These are phyloP conservation scores for Podaxis rugospora DNA, from an alignment of 768 basidiomycete genomes.

Conservation along the genomic window DNA sequence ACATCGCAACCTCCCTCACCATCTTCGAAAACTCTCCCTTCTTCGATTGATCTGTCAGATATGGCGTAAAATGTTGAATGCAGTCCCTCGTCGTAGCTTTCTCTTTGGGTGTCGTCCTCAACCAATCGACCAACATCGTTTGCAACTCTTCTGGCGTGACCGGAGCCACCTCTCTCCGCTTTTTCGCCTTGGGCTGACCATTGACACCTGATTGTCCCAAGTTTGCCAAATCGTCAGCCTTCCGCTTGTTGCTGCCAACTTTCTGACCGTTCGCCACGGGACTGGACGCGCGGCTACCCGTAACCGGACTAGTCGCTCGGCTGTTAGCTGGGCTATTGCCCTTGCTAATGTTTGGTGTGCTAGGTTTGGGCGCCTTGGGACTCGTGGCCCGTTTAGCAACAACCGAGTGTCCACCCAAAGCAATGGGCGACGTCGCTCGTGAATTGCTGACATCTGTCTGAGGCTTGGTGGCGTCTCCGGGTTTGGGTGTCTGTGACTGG, in stretches of 20 bases:
- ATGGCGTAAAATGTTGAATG: constrained; percentile 75
- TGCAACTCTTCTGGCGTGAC: constrained; percentile 54
- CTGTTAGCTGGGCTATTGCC: constrained; percentile 42
- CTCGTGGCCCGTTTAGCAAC: constrained; percentile 85
- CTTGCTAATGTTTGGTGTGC: constrained; percentile 48
- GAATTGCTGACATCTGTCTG: constrained; percentile 33
- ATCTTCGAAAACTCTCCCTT: constrained; percentile 74
- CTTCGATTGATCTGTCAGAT: constrained; percentile 63
- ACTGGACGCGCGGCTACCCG: constrained; percentile 39
- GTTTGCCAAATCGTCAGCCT: constrained; percentile 35
- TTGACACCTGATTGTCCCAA: constrained; percentile 14
- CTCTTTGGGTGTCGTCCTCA: constrained; percentile 49
- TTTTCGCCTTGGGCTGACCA: constrained; percentile 37
- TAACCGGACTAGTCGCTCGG: constrained; percentile 47
- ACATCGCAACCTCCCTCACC: constrained; percentile 73
- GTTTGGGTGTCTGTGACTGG: constrained; percentile 41
- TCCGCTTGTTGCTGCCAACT: constrained; percentile 33
- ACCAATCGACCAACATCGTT: constrained; percentile 70
- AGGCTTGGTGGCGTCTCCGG: constrained; percentile 27
- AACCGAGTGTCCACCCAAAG: constrained; percentile 70
- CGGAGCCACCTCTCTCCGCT: constrained; percentile 31
- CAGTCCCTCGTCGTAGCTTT: constrained; percentile 75
- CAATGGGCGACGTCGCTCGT: constrained; percentile 55
- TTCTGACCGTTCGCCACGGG: constrained; percentile 32
- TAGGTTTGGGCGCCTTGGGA: constrained; percentile 29